Evolutionary conservation across 257 asterid genomes (phyloP).

Genomic region (Solanum habrochaites): DNA sequence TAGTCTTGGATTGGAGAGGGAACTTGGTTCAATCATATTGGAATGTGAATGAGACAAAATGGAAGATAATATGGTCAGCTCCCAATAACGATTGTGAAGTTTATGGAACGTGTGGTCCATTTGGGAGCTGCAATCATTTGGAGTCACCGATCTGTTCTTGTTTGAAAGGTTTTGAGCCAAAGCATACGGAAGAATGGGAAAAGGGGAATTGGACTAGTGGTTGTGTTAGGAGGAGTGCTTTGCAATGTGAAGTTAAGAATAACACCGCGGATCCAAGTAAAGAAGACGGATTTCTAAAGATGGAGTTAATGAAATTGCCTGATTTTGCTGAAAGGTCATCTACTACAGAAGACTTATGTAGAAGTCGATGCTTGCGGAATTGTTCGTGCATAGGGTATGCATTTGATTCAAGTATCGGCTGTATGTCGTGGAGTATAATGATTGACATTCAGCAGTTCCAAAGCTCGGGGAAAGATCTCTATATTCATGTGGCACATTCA

Average conservation of each 20-base stretch:
- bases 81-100: background rate
- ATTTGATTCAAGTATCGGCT: background rate
- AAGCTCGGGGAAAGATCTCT: slow-evolving; percentile 25
- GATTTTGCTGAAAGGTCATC: background rate
- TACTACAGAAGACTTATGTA: background rate
- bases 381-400: background rate
- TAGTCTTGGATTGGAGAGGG: background rate
- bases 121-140: background rate
- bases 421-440: slow-evolving; percentile 22
- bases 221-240: background rate
- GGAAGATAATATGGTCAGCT: background rate
- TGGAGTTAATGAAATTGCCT: background rate
- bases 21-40: background rate
- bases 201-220: background rate
- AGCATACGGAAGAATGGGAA: background rate
- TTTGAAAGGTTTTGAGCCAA: background rate
- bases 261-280: background rate
- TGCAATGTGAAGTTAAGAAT: background rate
- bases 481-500: slow-evolving; percentile 33
- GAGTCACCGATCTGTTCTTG: background rate
- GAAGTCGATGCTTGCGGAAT: background rate
- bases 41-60: background rate
- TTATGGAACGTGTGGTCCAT: background rate
- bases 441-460: slow-evolving; percentile 29
- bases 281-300: background rate